Evolutionary conservation across 2,329 filamentous ascomycete genomes (phyloP).

Genomic region (Didymellaceae sp.): DNA sequence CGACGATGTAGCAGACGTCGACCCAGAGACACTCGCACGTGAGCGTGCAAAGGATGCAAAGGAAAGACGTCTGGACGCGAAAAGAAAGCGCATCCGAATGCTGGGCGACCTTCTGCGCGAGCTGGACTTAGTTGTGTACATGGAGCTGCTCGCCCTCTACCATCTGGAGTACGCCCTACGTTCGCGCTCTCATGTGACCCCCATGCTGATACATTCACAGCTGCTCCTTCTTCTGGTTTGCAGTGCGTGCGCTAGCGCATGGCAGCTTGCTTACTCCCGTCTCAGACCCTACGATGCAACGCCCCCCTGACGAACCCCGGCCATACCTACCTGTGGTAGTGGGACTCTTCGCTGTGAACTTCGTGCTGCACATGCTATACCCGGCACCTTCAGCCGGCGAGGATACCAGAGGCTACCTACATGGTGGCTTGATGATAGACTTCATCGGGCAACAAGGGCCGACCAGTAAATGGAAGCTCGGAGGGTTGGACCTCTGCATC

Average conservation of each 20-base stretch:
- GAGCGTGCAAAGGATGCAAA: constrained; percentile 28
- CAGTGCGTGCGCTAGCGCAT: constrained; percentile 62
- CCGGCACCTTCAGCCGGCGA: constrained; percentile 54
- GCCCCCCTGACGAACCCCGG: constrained; percentile 58
- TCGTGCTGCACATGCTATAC: constrained; percentile 58
- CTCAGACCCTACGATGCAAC: constrained; percentile 54
- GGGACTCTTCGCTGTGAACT: constrained; percentile 61
- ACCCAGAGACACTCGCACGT: constrained; percentile 30
- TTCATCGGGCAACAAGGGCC: constrained; percentile 68
- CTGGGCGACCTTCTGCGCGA: constrained; percentile 64
- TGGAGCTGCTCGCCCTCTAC: constrained; percentile 66
- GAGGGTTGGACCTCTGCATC: constrained; percentile 61
- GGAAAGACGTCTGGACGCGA: constrained; percentile 42
- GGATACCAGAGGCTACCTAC: constrained; percentile 61
- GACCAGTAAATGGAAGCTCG: constrained; percentile 59
- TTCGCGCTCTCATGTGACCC: constrained; percentile 1
- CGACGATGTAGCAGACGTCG: constrained; percentile 19
- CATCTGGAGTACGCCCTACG: constrained; percentile 64
- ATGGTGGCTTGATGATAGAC: constrained; percentile 68
- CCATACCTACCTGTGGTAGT: constrained; percentile 62
- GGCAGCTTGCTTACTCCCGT: constrained; percentile 66
- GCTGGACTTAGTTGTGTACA: constrained; percentile 66
- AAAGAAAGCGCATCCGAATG: constrained; percentile 45
- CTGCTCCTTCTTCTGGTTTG: constrained; percentile 65
- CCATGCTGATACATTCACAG: constrained; percentile 43